phyloP scores from a whole-genome alignment of 345 rosid species.

The Geranium rotundifolium region DNA sequence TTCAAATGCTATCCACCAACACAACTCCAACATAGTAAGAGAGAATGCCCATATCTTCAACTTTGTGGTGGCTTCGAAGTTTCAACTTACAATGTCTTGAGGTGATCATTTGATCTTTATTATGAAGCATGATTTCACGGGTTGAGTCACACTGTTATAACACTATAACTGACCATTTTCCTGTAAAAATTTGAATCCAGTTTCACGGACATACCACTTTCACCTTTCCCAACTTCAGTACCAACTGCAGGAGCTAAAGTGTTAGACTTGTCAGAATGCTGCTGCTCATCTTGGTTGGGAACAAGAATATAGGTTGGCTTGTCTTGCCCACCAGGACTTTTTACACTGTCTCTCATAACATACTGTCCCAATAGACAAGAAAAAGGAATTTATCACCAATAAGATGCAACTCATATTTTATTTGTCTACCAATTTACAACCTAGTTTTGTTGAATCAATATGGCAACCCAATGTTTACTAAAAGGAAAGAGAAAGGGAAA shows the following conservation, averaged over 20 bases:
- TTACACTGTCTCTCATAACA: slow-evolving; percentile 35
- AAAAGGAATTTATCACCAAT: slow-evolving; percentile 2
- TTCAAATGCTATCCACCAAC: not conserved
- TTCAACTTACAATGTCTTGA: not conserved
- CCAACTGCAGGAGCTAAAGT: slow-evolving; percentile 24
- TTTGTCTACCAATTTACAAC: not conserved
- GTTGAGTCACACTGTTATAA: not conserved
- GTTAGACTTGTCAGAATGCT: slow-evolving; percentile 29
- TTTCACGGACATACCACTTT: slow-evolving; percentile 29
- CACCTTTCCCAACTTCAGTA: slow-evolving; percentile 29
- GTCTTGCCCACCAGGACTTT: slow-evolving; percentile 33
- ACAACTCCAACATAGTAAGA: not conserved
- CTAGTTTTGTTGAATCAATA: not conserved
- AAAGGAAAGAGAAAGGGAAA: too few species aligned
- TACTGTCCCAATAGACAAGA: slow-evolving; percentile 32
- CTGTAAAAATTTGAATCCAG: not conserved
- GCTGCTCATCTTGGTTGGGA: slow-evolving; percentile 38
- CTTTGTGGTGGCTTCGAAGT: not conserved
- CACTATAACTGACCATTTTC: not conserved
- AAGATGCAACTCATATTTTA: not conserved
- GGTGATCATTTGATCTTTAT: too few species aligned
- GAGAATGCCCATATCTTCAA: not conserved
- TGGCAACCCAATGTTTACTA: not conserved
- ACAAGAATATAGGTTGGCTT: slow-evolving; percentile 30
- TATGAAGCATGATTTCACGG: too few species aligned